Conservation (phyloP, 768 basidiomycete genomes). For the Amanita subjunquillea region DNA sequence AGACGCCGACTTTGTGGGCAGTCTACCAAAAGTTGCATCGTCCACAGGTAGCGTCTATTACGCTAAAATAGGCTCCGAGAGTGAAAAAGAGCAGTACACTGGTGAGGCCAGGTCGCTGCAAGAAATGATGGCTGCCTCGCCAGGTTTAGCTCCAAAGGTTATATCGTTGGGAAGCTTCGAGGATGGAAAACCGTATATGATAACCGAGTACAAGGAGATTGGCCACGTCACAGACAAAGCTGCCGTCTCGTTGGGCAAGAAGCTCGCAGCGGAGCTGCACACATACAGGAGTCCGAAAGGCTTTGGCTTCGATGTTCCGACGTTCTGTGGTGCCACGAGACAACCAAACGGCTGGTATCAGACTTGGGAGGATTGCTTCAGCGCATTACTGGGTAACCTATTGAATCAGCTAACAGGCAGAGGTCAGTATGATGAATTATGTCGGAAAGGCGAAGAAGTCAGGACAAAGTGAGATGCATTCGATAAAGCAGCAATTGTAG, state of each 20-base stretch:
- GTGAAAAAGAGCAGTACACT: conserved; percentile 52
- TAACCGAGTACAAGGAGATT: conserved; percentile 67
- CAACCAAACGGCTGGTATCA: conserved; percentile 65
- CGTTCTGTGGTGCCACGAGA: conserved; percentile 67
- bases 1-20: conserved; percentile 33
- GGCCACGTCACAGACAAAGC: conserved; percentile 31
- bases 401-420: conserved; percentile 32
- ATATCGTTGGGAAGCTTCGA: conserved; percentile 35
- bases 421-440: conserved; percentile 34
- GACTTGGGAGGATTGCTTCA: conserved; percentile 63
- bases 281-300: conserved; percentile 37
- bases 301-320: conserved; percentile 66
- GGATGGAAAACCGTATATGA: conserved; percentile 47
- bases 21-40: conserved; percentile 38
- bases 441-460: conserved; percentile 41
- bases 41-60: conserved; percentile 52
- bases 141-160: conserved; percentile 52
- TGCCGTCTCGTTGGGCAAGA: conserved; percentile 42
- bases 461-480: conserved; percentile 29
- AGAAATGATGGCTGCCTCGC: conserved; percentile 54
- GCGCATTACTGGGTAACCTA: conserved; percentile 49
- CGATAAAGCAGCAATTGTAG: background rate
- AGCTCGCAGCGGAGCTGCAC: conserved; percentile 63
- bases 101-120: conserved; percentile 65
- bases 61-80: conserved; percentile 43